Base-by-base conservation (phyloP, 495 filamentous ascomycete species). In the Aspergillus saccharolyticus region DNA sequence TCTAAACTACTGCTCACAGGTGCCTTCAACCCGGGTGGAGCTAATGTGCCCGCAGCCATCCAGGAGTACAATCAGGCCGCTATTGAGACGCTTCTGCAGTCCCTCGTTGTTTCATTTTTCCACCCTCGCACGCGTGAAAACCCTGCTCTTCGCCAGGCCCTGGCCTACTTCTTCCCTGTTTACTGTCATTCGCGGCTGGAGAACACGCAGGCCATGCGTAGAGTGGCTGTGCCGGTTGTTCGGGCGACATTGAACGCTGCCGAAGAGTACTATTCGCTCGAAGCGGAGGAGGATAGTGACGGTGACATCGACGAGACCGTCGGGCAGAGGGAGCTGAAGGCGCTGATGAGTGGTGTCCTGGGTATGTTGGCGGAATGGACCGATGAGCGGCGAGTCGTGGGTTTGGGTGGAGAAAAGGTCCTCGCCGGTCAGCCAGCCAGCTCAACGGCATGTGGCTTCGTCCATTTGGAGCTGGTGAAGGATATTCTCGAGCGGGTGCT, bases 161-260 rank as follows among this genome's bases (percentile, higher is more conserved):
- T 98, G 21, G 90, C 88, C 53, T 98, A 98, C 69, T 97, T 97
- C 79, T 80, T 98, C 61, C 94, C 94, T 0, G 94, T 97, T 0
- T 98, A 95, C 77, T 91, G 89, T 66, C 95, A 92, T 68, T 89
- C 85, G 21, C 79, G 87, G 12, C 67, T 84, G 10, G 86, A 87
- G 43, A 96, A 96, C 66, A 89, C 91, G 60, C 78, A 84, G 22
- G 78, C 87, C 20, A 92, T 97, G 89, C 82, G 83, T 14, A 64
- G 70, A 6, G 78, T 97, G 8, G 80, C 85, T 5, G 79, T 90
- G 5, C 79, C 83, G 24, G 85, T 89, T 0, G 66, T 96, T 33
- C 87, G 87, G 54, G 79, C 84, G 16, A 72, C 86, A 1, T 63
- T 83, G 16, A 72, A 73, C 42, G 68, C 78, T 3, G 76, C 74